Evolutionary conservation across 805 yeast species (phyloP).

Genomic region (Debaryomyces castellii): DNA sequence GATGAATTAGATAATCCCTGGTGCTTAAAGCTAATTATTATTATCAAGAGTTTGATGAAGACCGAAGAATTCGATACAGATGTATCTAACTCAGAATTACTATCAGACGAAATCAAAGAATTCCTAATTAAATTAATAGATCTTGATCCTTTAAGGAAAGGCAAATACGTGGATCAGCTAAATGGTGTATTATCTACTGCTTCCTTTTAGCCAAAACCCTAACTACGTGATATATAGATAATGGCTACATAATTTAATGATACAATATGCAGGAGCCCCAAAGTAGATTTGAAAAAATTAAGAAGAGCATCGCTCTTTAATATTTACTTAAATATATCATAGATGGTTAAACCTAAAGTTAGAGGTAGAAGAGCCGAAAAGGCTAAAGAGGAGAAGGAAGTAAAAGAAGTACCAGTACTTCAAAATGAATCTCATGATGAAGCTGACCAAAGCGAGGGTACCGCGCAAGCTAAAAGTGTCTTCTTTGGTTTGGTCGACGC

Average conservation of each 20-base stretch:
- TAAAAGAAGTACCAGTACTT: not conserved
- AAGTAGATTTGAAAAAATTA: slow-evolving; percentile 1
- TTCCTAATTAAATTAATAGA: slow-evolving; percentile 44
- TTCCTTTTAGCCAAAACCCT: not conserved
- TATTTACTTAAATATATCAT: not conserved
- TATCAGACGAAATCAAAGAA: slow-evolving; percentile 29
- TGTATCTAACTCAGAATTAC: slow-evolving; percentile 3
- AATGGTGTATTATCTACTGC: slow-evolving; percentile 8
- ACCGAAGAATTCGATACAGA: slow-evolving; percentile 5
- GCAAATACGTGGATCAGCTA: slow-evolving; percentile 52
- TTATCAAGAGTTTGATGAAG: slow-evolving; percentile 36
- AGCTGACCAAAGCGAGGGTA: slow-evolving; percentile 4
- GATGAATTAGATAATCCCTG: slow-evolving; percentile 60
- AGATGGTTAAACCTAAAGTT: slow-evolving; percentile 20
- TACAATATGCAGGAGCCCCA: not conserved
- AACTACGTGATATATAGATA: too few species aligned
- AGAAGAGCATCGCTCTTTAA: slow-evolving; percentile 5
- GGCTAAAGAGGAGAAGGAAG: slow-evolving; percentile 16
- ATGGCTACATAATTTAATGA: not conserved
- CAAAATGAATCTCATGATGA: slow-evolving; percentile 3
- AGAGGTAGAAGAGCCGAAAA: slow-evolving; percentile 46
- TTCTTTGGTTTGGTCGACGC: slow-evolving; percentile 88
- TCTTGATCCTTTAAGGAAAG: slow-evolving; percentile 65
- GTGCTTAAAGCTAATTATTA: slow-evolving; percentile 68
- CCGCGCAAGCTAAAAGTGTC: slow-evolving; percentile 11